phyloP scores from a whole-genome alignment of 106 monocot genomes.

The Amphibolis antarctica region DNA sequence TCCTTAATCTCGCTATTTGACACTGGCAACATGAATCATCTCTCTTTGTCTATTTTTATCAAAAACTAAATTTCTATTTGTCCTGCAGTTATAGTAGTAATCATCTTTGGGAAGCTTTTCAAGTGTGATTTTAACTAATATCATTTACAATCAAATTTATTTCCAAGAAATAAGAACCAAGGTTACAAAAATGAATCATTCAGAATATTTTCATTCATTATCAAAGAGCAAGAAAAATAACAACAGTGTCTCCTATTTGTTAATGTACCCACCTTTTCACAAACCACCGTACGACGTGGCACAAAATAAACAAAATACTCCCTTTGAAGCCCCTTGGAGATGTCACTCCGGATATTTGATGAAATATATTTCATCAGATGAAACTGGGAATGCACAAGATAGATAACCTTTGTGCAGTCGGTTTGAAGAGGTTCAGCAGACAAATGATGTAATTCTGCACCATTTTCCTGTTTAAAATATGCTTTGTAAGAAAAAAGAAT shows the following conservation, averaged over 20 bases:
- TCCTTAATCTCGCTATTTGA: no score
- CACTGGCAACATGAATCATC: no score
- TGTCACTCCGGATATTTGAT: conserved; percentile 59
- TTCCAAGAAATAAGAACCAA: no score
- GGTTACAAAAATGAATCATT: no score
- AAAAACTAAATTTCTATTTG: no score
- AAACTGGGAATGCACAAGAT: conserved; percentile 61
- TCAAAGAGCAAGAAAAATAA: neutral
- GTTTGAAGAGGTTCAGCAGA: conserved; percentile 76
- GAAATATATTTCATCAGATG: conserved; percentile 72
- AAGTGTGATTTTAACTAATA: no score
- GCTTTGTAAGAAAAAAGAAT: neutral
- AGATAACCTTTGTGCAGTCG: conserved; percentile 72
- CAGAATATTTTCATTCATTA: no score
- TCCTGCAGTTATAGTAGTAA: no score
- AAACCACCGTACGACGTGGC: conserved; percentile 81
- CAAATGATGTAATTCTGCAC: conserved; percentile 63
- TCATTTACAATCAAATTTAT: no score
- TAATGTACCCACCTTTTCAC: conserved; percentile 63
- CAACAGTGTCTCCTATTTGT: no score
- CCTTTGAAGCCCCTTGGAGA: conserved; percentile 71
- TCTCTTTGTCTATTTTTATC: no score
- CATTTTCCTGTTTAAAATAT: conserved; percentile 50
- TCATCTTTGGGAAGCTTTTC: no score
- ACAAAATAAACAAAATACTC: conserved; percentile 95